A percentile compares a stretch with the other conserved stretches of the same genome.
These are phyloP conservation scores for Galeopsis tetrahit DNA, from an alignment of 257 asterid genomes.

Conservation along the genomic window DNA sequence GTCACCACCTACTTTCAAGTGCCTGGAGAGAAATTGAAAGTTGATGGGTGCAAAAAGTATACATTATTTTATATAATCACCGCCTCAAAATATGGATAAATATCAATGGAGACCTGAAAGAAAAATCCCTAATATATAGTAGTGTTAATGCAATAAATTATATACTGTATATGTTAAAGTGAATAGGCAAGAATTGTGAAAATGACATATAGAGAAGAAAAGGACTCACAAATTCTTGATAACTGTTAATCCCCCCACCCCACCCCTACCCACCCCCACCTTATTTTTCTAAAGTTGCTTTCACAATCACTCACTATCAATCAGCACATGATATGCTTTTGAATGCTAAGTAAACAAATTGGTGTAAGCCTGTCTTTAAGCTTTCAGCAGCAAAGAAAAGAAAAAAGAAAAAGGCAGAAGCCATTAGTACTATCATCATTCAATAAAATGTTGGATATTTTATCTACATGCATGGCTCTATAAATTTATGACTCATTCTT, in stretches of 20 bases:
- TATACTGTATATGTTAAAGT: neutral
- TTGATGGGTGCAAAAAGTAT: neutral
- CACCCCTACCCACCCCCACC: slow-evolving; percentile 6
- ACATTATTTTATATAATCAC: too few relatives aligned
- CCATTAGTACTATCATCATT: slow-evolving; percentile 45
- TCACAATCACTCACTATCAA: slow-evolving; percentile 50
- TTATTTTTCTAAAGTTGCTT: slow-evolving; percentile 49
- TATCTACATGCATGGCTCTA: slow-evolving; percentile 45
- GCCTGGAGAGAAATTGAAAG: neutral
- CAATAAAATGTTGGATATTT: slow-evolving; percentile 33
- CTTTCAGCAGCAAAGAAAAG: slow-evolving; percentile 18
- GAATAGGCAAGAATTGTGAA: slow-evolving; percentile 44
- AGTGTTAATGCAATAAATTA: too few relatives aligned
- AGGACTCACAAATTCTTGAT: slow-evolving; percentile 40
- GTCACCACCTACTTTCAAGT: neutral
- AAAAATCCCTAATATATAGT: neutral
- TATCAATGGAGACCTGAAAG: neutral
- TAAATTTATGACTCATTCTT: slow-evolving; percentile 33
- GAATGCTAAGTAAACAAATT: slow-evolving; percentile 39
- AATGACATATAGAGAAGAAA: slow-evolving; percentile 44
- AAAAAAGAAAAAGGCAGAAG: slow-evolving; percentile 23
- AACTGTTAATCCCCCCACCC: slow-evolving; percentile 32
- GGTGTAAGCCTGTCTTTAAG: slow-evolving; percentile 34
- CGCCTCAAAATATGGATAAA: too few relatives aligned
- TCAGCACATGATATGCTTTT: slow-evolving; percentile 68